Evolutionary conservation across 495 filamentous ascomycete genomes (phyloP).

Genomic region (Xylaria sp.): DNA sequence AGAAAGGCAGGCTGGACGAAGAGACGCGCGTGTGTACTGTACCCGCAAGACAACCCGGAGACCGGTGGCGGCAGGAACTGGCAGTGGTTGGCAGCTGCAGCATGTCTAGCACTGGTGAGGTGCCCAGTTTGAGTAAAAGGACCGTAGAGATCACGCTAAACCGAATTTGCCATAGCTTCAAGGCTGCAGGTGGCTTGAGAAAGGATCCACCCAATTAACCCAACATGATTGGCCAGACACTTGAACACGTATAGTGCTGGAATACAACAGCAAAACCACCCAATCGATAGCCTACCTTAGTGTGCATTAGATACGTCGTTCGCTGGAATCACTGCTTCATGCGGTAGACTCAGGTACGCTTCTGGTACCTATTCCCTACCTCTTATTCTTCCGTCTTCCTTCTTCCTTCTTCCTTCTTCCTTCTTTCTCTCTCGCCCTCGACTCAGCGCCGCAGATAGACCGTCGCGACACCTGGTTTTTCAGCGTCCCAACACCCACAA

Average conservation of each 20-base stretch:
- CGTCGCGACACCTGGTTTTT: constrained; percentile 12
- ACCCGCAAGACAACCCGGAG: background rate
- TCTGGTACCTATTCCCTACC: constrained; percentile 21
- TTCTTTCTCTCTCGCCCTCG: background rate
- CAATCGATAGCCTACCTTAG: constrained; percentile 19
- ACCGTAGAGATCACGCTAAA: too few species aligned
- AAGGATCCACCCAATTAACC: background rate
- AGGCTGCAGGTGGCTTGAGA: too few species aligned
- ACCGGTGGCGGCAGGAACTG: background rate
- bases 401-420: constrained; percentile 26
- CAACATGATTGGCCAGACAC: constrained; percentile 33
- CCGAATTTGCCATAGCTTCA: too few species aligned
- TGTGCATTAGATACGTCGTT: background rate
- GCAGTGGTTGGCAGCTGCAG: constrained; percentile 10
- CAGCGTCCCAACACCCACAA: constrained; percentile 28
- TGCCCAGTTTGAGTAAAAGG: too few species aligned
- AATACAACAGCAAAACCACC: constrained; percentile 9
- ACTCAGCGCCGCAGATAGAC: background rate
- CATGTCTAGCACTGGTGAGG: background rate
- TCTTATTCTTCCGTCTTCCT: constrained; percentile 31
- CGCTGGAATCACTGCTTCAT: background rate
- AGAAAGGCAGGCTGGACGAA: background rate
- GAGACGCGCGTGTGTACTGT: background rate
- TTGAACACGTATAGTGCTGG: constrained; percentile 41
- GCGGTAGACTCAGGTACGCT: constrained; percentile 27